Percentiles rank a stretch among this genome's conserved stretches.
These are phyloP conservation scores for Clathrospora elynae DNA, from an alignment of 2,329 filamentous ascomycete genomes.

Conservation along the genomic window DNA sequence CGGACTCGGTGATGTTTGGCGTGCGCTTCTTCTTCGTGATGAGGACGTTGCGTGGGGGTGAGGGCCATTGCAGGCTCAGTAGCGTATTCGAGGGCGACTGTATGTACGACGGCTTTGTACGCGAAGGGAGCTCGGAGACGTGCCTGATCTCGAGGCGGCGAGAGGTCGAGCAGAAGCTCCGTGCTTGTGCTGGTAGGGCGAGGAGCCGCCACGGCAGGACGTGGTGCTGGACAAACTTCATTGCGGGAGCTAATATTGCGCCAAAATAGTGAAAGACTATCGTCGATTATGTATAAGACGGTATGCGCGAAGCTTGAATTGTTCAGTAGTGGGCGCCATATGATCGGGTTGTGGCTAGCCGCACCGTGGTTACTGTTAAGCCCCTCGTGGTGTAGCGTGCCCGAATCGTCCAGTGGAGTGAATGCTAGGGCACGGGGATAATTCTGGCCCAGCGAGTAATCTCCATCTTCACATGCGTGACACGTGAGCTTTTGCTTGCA, in stretches of 20 bases:
- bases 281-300: conserved; percentile 8
- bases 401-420: conserved; percentile 3
- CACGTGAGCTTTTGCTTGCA: background rate
- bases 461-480: conserved; percentile 19
- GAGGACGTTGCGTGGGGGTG: conserved; percentile 70
- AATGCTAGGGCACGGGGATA: conserved; percentile 17
- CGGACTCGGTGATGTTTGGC: conserved; percentile 59
- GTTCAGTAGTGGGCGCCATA: conserved; percentile 20
- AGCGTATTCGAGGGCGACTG: conserved; percentile 65
- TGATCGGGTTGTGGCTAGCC: conserved; percentile 11
- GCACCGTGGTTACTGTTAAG: background rate
- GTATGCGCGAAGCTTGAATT: conserved; percentile 15
- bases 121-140: conserved; percentile 42
- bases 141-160: conserved; percentile 30
- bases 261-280: background rate
- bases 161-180: conserved; percentile 36
- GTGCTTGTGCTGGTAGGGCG: conserved; percentile 13
- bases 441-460: conserved; percentile 2
- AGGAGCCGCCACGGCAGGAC: conserved; percentile 33
- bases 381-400: background rate
- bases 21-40: conserved; percentile 70
- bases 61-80: conserved; percentile 69
- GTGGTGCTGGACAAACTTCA: conserved; percentile 30
- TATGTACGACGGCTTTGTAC: conserved; percentile 48
- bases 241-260: conserved; percentile 8